Evolutionary conservation across 2,329 filamentous ascomycete genomes (phyloP), one percentile per base, ranked within the genome.

Genomic region (Sporothrix variecibatus): DNA sequence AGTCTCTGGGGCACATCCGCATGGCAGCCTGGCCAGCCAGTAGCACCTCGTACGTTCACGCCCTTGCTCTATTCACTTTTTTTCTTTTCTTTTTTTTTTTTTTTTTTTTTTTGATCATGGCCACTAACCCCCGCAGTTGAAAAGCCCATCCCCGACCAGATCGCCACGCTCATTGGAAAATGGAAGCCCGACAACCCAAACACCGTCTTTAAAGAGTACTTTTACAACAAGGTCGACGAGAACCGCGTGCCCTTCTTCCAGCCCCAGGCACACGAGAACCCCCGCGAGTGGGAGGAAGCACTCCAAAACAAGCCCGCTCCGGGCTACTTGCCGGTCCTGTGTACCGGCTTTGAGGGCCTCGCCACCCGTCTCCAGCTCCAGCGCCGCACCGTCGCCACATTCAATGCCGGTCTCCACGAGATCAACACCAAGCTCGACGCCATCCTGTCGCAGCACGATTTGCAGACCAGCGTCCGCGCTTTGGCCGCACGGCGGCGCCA

Each of bases 141-240:
- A 80, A 94, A 94, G 81, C 89, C 91, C 67, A 88, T 95, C 62
- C 86, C 90, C 26, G 91, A 94, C 74, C 93, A 95, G 81, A 93
- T 95, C 81, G 85, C 87, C 75, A 85, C 90, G 34, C 87, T 96
- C 56, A 85, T 89, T 71, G 86, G 89, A 75, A 94, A 95, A 83
- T 96, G 93, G 93, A 87, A 93, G 75, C 90, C 92, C 0, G 82
- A 86, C 34, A 88, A 87, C 80, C 87, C 89, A 28, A 90, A 89
- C 80, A 94, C 92, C 78, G 89, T 88, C 38, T 94, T 96, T 84
- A 92, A 94, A 81, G 86, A 93, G 80, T 95, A 95, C 85, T 94
- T 96, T 81, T 97, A 96, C 86, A 96, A 96, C 83, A 90, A 93
- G 77, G 93, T 95, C 76, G 91, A 92, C 76, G 89, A 92, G 79